phyloP scores from a whole-genome alignment of 495 filamentous ascomycete species.

The Cercophora scortea region DNA sequence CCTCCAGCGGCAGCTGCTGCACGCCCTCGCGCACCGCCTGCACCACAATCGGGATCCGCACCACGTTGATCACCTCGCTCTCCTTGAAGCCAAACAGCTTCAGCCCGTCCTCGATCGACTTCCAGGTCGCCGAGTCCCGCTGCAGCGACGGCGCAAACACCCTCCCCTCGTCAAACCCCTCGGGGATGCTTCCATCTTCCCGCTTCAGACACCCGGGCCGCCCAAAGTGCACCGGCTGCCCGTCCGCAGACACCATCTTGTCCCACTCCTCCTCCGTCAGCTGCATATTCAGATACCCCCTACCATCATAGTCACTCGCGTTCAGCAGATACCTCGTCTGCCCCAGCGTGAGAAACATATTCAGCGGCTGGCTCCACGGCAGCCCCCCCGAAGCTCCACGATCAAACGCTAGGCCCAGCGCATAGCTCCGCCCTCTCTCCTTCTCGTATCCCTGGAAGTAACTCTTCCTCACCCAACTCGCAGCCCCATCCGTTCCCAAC shows the following conservation, averaged over 20 bases:
- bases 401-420: conserved; percentile 29
- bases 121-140: conserved; percentile 23
- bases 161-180: conserved; percentile 19
- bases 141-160: conserved; percentile 28
- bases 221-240: conserved; percentile 29
- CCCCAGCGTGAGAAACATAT: conserved; percentile 32
- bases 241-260: conserved; percentile 27
- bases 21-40: conserved; percentile 31
- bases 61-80: conserved; percentile 32
- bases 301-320: conserved; percentile 28
- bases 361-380: conserved; percentile 31
- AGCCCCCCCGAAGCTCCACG: conserved; percentile 20
- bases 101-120: conserved; percentile 29
- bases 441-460: conserved; percentile 34
- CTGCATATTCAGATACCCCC: conserved; percentile 34
- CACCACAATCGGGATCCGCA: conserved; percentile 32
- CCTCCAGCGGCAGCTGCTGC: conserved; percentile 20
- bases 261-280: conserved; percentile 33
- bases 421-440: conserved; percentile 28
- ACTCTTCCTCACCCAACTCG: conserved; percentile 23
- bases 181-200: conserved; percentile 22
- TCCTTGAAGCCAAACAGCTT: conserved; percentile 35
- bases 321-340: conserved; percentile 32
- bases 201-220: conserved; percentile 21
- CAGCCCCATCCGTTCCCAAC: conserved; percentile 29